Evolutionary conservation across 768 basidiomycete genomes (phyloP), one percentile per base, ranked within the genome.

Genomic region (Kwoniella bestiolae): DNA sequence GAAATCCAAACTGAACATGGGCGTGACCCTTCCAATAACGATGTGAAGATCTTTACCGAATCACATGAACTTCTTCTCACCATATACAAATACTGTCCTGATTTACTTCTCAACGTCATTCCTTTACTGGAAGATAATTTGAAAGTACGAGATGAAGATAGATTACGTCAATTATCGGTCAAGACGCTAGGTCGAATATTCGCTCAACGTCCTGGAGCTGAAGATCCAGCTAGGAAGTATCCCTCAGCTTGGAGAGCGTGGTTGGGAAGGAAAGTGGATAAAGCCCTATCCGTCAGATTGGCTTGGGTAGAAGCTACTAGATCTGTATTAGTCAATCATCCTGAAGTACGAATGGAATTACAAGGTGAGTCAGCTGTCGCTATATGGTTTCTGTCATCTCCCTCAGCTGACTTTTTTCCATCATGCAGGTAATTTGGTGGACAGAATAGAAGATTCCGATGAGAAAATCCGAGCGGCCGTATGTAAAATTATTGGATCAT

Each of bases 101-200:
- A 86, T 7, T 83, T 97, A 14, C 83, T 98, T 1, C 88, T 91
- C 75, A 92, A 90, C 78, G 93, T 97, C 52, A 89, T 98, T 26
- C 94, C 95, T 0, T 90, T 93, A 62, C 86, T 98, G 18, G 94
- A 95, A 77, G 91, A 94, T 69, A 92, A 96, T 74, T 84, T 97
- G 4, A 87, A 87, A 25, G 74, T 68, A 12, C 88, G 89, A 3
- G 91, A 92, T 69, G 86, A 90, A 38, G 75, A 87, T 2, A 84
- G 85, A 31, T 83, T 94, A 3, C 86, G 96, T 35, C 73, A 87
- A 16, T 86, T 96, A 68, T 91, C 90, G n/a, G 93, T 93, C 0
- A 87, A 90, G 70, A 89, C 88, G 0, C 85, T 98, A 0, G 96
- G 94, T 0, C 88, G 89, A 66, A 95, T 99, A 90, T 95, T 91